phyloP scores from a whole-genome alignment of 805 yeast genomes.

The Yarrowia sp. region DNA sequence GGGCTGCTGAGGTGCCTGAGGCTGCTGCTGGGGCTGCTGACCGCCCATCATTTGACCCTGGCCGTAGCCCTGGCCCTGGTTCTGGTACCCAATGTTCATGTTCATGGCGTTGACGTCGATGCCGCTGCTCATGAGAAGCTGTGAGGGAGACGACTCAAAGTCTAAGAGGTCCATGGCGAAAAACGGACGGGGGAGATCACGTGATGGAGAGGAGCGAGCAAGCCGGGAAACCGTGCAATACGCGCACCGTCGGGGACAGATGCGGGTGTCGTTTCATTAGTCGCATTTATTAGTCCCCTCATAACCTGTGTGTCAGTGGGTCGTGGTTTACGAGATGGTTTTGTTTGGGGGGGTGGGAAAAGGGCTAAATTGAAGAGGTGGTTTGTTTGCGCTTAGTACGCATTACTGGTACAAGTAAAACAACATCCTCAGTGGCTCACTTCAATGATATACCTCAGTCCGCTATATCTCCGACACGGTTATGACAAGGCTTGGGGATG shows the following conservation, averaged over 20 bases:
- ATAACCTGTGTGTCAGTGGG: not conserved
- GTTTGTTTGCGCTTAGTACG: no score
- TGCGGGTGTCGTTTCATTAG: not conserved
- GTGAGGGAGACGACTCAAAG: conserved; percentile 13
- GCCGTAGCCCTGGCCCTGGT: conserved; percentile 9
- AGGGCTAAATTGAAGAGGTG: no score
- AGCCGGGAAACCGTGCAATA: not conserved
- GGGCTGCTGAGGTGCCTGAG: not conserved
- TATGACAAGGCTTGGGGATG: no score
- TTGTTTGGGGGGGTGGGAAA: no score
- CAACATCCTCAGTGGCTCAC: no score
- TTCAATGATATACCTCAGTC: no score
- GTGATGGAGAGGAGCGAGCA: not conserved
- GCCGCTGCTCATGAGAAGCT: conserved; percentile 4
- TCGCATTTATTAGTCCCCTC: not conserved
- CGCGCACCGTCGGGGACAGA: not conserved
- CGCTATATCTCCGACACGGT: no score
- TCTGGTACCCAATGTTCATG: conserved; percentile 15
- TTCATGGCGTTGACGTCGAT: conserved; percentile 26
- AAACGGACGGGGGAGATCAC: not conserved
- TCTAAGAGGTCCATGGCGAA: conserved; percentile 22
- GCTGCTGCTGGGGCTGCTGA: not conserved
- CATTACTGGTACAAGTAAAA: no score
- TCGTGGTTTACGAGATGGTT: not conserved
- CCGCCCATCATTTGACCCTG: conserved; percentile 1